phyloP scores from a whole-genome alignment of 75 land plant species.

The Pseudotsuga menziesii region DNA sequence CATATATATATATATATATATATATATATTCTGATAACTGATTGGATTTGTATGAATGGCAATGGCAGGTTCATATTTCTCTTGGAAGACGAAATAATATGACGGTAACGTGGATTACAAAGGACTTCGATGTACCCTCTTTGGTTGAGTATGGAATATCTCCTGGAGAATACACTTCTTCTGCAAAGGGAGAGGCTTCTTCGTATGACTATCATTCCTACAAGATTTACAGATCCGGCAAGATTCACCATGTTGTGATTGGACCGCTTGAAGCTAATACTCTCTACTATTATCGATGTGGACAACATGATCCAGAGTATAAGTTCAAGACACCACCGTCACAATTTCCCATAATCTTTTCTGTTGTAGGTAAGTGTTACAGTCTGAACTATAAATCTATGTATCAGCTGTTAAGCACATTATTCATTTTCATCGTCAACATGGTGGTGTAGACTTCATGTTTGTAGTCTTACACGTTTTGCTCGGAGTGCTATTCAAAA shows the following conservation, averaged over 20 bases:
- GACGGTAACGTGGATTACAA: constrained; percentile 34
- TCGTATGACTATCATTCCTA: constrained; percentile 24
- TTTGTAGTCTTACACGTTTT: too few species aligned
- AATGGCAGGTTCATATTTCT: constrained; percentile 39
- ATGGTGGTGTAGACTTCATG: too few species aligned
- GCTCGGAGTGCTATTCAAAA: too few species aligned
- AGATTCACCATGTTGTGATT: constrained; percentile 29
- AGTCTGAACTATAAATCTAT: too few species aligned
- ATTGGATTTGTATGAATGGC: not conserved
- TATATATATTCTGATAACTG: too few species aligned
- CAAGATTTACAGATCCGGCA: constrained; percentile 25
- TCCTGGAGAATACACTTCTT: constrained; percentile 18
- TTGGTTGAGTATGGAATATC: constrained; percentile 30
- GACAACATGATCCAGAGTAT: constrained; percentile 21
- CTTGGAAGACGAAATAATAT: constrained; percentile 34
- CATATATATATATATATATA: too few species aligned
- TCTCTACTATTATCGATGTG: constrained; percentile 34
- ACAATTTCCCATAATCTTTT: constrained; percentile 26
- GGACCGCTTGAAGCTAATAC: constrained; percentile 29
- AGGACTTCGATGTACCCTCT: constrained; percentile 3
- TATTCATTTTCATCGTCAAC: too few species aligned
- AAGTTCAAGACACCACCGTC: constrained; percentile 38
- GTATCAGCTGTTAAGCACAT: too few species aligned
- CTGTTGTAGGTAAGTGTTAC: constrained; percentile 23
- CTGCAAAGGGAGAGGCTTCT: constrained; percentile 18